Percentiles rank a stretch among this genome's conserved stretches.
These are phyloP conservation scores for Nelumbo lutea DNA, from an alignment of 164 flowering plant genomes.

Conservation along the genomic window DNA sequence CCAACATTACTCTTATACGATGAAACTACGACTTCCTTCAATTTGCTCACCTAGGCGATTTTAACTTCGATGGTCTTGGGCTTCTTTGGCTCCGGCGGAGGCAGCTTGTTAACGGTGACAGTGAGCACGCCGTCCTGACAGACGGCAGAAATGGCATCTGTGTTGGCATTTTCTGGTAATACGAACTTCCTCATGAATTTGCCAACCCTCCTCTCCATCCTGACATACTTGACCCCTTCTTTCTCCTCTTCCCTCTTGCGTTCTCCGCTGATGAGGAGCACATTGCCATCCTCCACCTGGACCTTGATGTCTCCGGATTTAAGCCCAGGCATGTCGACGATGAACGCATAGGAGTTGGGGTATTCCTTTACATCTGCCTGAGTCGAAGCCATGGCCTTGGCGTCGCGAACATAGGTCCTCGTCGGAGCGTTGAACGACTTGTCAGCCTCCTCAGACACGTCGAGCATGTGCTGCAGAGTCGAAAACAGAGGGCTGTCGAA, in stretches of 20 bases:
- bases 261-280: conserved; percentile 1
- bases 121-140: too few species aligned
- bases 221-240: not conserved
- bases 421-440: not conserved
- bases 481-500: too few species aligned
- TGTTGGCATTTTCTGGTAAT: not conserved
- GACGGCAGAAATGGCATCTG: not conserved
- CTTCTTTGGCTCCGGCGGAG: not conserved
- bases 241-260: not conserved
- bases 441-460: too few species aligned
- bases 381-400: not conserved
- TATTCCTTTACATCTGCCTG: not conserved
- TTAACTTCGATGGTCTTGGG: not conserved
- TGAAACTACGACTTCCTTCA: not conserved
- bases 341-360: too few species aligned
- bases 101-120: not conserved
- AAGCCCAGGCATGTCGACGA: not conserved
- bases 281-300: not conserved
- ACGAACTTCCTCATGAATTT: not conserved
- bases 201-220: not conserved
- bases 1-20: not conserved
- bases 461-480: too few species aligned
- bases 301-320: not conserved
- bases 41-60: not conserved
- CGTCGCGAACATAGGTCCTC: not conserved